These are phyloP conservation scores for Scheffersomyces ergatensis DNA, from an alignment of 805 yeast genomes.

Conservation along the genomic window DNA sequence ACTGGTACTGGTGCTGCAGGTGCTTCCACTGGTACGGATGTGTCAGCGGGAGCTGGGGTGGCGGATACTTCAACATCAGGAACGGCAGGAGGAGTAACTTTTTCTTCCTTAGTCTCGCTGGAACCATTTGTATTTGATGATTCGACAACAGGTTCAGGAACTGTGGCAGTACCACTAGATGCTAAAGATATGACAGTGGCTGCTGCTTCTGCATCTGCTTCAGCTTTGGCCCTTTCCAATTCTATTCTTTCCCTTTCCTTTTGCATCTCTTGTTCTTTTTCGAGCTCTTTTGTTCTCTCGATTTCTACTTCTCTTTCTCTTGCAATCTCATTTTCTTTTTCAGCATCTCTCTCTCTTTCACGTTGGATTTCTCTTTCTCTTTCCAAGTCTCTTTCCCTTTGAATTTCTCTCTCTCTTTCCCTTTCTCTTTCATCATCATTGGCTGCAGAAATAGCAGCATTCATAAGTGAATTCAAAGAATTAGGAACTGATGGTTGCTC, in stretches of 20 bases:
- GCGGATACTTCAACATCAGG: constrained; percentile 7
- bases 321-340: neutral
- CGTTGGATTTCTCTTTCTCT: constrained; percentile 1
- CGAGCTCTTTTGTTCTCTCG: neutral
- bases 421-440: constrained; percentile 9
- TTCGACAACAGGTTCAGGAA: constrained; percentile 5
- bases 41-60: constrained; percentile 3
- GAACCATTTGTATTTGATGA: constrained; percentile 5
- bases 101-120: constrained; percentile 8
- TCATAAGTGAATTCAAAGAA: constrained; percentile 25
- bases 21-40: constrained; percentile 2
- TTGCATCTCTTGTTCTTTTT: constrained; percentile 10
- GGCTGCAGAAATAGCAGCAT: constrained; percentile 21
- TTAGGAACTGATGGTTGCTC: constrained; percentile 9
- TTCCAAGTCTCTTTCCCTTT: constrained; percentile 9
- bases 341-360: too few relatives aligned
- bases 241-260: constrained; percentile 4
- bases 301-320: neutral
- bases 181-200: constrained; percentile 6
- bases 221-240: constrained; percentile 5
- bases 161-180: constrained; percentile 4
- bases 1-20: constrained; percentile 4
- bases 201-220: constrained; percentile 2
- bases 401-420: too few relatives aligned
- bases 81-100: constrained; percentile 6